Evolutionary conservation across 495 filamentous ascomycete genomes (phyloP), one percentile per base, ranked within the genome.

Genomic region (Hypoxylon intermedium): DNA sequence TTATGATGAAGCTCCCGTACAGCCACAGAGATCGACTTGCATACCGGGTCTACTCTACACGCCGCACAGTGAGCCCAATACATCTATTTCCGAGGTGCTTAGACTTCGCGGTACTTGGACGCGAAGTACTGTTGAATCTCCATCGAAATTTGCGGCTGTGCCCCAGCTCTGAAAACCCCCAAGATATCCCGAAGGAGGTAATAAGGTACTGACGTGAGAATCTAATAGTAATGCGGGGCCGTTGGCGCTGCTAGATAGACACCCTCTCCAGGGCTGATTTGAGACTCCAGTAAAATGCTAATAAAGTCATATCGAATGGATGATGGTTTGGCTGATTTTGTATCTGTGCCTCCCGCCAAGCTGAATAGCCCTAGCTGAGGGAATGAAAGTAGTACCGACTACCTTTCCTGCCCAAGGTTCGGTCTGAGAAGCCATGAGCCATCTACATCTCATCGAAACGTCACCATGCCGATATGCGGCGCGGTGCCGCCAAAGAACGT

Each of bases 261-360:
- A 16, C 43, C 18, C 33, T 31, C 15, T 21, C n/a, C 13, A 40
- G 41, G 33, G 30, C 26, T 41, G 24, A 40, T 26, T 48, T 56
- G 16, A 15, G 28, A 36, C n/a, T 50, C 41, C 9, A n/a, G 7
- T 15, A 16, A 9, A 21, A 16, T 23, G 5, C 20, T 42, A 9
- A 33, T 24, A 43, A 11, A 21, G 3, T 26, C 6, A 13, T 24
- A 11, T 2, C 18, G 7, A 26, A 24, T 26, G n/a, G 34, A 45
- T 13, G 26, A 18, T 16, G 6, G 12, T n/a, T 34, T 49, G n/a
- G 26, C 23, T 37, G 23, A 40, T 31, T 36, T 13, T 42, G 53
- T 18, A 31, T 20, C 33, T n/a, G 53, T 13, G 20, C 53, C 33
- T 19, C n/a, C n/a, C n/a, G n/a, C 42, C 47, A 21, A 9, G 5